A percentile compares a stretch with the other conserved stretches of the same genome.
These are phyloP conservation scores for Barnettozyma sucrosica DNA, from an alignment of 805 yeast genomes.

Conservation along the genomic window DNA sequence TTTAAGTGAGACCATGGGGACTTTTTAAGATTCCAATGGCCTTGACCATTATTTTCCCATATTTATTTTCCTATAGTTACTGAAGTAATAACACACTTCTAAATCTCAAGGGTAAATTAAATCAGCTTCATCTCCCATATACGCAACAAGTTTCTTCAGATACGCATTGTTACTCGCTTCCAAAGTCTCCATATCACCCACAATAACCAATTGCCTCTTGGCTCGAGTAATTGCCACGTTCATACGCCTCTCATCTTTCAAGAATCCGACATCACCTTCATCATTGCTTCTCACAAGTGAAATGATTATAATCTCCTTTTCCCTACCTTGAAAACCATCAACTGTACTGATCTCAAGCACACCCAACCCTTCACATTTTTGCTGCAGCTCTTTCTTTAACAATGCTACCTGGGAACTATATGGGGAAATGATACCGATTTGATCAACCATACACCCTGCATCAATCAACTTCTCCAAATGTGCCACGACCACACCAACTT, in stretches of 20 bases:
- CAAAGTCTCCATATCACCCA: constrained; percentile 81
- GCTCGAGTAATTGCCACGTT: constrained; percentile 95
- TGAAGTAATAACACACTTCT: neutral
- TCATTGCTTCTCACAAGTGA: constrained; percentile 81
- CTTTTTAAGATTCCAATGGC: neutral
- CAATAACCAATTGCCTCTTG: constrained; percentile 72
- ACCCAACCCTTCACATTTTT: neutral
- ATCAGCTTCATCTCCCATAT: constrained; percentile 8
- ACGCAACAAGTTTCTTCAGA: constrained; percentile 5
- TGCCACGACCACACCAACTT: constrained; percentile 51
- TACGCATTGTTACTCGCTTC: constrained; percentile 4
- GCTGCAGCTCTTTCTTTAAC: constrained; percentile 26
- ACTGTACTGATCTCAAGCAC: constrained; percentile 56
- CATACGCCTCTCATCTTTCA: constrained; percentile 70
- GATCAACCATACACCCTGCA: constrained; percentile 45
- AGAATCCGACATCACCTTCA: constrained; percentile 67
- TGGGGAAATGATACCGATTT: constrained; percentile 86
- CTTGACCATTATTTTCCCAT: neutral
- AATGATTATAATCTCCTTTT: constrained; percentile 78
- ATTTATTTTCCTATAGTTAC: neutral
- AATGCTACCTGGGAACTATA: constrained; percentile 80
- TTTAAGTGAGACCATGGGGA: neutral
- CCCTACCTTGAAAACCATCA: constrained; percentile 96
- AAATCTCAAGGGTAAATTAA: constrained; percentile 7
- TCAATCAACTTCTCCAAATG: constrained; percentile 50